phyloP scores from a whole-genome alignment of 768 basidiomycete genomes.

The Tephrocybe sp. region DNA sequence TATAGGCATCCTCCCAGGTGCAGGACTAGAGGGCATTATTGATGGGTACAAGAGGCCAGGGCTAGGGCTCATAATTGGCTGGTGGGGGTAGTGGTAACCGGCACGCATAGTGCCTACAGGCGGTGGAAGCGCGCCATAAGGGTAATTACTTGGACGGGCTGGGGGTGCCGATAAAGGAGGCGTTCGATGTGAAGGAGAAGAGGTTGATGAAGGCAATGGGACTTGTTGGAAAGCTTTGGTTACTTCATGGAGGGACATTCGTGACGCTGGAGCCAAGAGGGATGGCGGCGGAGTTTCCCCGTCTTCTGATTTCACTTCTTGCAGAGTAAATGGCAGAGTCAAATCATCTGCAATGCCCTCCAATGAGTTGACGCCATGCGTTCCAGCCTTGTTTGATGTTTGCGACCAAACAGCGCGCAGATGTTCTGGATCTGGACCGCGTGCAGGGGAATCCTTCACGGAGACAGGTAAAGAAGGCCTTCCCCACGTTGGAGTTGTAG shows the following conservation, averaged over 20 bases:
- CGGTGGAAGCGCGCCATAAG: conserved; percentile 41
- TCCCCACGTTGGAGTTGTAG: conserved; percentile 45
- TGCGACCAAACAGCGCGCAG: conserved; percentile 85
- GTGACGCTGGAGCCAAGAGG: conserved; percentile 55
- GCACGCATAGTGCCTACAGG: conserved; percentile 53
- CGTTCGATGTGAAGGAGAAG: conserved; percentile 41
- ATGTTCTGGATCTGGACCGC: conserved; percentile 79
- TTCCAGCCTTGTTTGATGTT: conserved; percentile 64
- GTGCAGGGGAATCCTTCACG: conserved; percentile 65
- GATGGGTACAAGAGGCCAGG: conserved; percentile 66
- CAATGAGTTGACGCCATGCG: conserved; percentile 73
- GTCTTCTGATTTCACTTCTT: conserved; percentile 85
- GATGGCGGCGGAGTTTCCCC: conserved; percentile 75
- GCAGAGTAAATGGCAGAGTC: conserved; percentile 76
- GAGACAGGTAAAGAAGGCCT: conserved; percentile 53
- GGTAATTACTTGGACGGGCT: conserved; percentile 38
- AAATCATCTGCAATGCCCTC: conserved; percentile 84
- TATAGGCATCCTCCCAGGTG: conserved; percentile 56
- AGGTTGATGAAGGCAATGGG: conserved; percentile 53
- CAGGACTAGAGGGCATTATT: conserved; percentile 58
- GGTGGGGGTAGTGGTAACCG: conserved; percentile 54
- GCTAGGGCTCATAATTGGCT: conserved; percentile 70
- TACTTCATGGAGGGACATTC: conserved; percentile 80
- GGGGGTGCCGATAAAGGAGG: conserved; percentile 49
- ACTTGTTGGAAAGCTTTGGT: conserved; percentile 88